Evolutionary conservation across 768 basidiomycete species (phyloP).

Genomic region (Rhodosporidiobolus sp.): DNA sequence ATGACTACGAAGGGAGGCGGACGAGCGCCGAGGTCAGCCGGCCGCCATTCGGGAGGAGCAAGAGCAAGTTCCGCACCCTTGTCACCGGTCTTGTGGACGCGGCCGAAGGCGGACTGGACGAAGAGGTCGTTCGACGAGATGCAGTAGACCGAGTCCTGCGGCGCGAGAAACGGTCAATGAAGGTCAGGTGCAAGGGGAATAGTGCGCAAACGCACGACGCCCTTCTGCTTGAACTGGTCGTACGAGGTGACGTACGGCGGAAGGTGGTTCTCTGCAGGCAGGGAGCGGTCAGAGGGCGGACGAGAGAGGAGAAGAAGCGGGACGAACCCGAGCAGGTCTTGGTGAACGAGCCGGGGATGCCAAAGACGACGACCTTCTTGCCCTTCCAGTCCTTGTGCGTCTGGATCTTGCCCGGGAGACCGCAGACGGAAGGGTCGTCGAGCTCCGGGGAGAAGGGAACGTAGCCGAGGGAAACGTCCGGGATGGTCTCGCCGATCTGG

Average conservation of each 20-base stretch:
- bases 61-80: slow-evolving; percentile 15
- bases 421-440: slow-evolving; percentile 53
- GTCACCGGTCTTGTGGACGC: slow-evolving; percentile 41
- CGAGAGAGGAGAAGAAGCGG: slow-evolving; percentile 40
- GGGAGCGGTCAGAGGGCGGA: too few relatives aligned
- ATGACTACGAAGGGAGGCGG: slow-evolving; percentile 51
- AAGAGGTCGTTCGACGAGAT: slow-evolving; percentile 32
- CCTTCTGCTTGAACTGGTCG: slow-evolving; percentile 51
- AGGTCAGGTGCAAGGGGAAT: too few relatives aligned
- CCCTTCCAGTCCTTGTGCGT: slow-evolving; percentile 59
- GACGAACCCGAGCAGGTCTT: slow-evolving; percentile 49
- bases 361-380: slow-evolving; percentile 61
- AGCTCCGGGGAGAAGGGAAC: slow-evolving; percentile 64
- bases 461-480: slow-evolving; percentile 41
- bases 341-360: slow-evolving; percentile 63
- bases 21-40: not conserved
- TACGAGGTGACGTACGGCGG: slow-evolving; percentile 48
- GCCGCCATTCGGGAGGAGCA: not conserved
- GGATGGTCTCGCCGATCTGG: slow-evolving; percentile 59
- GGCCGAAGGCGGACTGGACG: slow-evolving; percentile 46
- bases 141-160: slow-evolving; percentile 38
- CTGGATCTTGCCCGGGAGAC: slow-evolving; percentile 51
- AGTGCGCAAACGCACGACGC: too few relatives aligned
- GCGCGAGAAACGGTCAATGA: too few relatives aligned
- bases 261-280: slow-evolving; percentile 53